phyloP scores from a whole-genome alignment of 148 eudicot species.

The Vaccinium vitisidaea region DNA sequence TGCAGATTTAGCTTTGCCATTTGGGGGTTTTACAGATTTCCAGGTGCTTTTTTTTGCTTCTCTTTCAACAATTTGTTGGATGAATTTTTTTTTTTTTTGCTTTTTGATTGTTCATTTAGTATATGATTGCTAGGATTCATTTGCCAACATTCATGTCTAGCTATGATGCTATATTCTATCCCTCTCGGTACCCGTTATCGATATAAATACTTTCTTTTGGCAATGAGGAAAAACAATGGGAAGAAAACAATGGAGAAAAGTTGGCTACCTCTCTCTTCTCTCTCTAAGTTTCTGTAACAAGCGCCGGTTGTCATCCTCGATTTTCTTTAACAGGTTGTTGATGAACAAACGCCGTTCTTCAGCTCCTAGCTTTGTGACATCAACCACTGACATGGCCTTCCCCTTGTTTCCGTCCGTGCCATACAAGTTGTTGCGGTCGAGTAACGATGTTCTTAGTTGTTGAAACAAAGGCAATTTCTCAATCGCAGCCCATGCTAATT shows the following conservation, averaged over 20 bases:
- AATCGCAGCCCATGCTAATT: constrained; percentile 25
- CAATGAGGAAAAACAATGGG: too few species aligned
- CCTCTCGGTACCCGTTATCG: too few species aligned
- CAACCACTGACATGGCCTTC: constrained; percentile 9
- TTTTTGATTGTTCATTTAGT: too few species aligned
- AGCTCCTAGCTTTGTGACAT: constrained; percentile 25
- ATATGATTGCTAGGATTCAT: too few species aligned
- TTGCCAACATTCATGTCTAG: too few species aligned
- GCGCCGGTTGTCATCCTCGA: constrained; percentile 19
- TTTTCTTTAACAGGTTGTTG: constrained; percentile 20
- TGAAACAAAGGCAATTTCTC: constrained; percentile 26
- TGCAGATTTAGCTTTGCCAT: too few species aligned
- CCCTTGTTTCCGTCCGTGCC: neutral
- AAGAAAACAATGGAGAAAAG: neutral
- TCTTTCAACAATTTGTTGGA: too few species aligned
- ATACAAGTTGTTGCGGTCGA: constrained; percentile 5
- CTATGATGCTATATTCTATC: too few species aligned
- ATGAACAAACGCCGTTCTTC: constrained; percentile 20
- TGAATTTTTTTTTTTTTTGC: too few species aligned
- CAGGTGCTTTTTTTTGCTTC: too few species aligned
- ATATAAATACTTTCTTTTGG: too few species aligned
- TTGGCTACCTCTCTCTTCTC: constrained; percentile 19
- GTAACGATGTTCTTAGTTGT: constrained; percentile 20
- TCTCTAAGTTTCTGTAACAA: constrained; percentile 18
- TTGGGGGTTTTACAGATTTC: too few species aligned